Evolutionary conservation across 805 yeast genomes (phyloP), one percentile per base, ranked within the genome.

Genomic region (Candida tallmaniae): DNA sequence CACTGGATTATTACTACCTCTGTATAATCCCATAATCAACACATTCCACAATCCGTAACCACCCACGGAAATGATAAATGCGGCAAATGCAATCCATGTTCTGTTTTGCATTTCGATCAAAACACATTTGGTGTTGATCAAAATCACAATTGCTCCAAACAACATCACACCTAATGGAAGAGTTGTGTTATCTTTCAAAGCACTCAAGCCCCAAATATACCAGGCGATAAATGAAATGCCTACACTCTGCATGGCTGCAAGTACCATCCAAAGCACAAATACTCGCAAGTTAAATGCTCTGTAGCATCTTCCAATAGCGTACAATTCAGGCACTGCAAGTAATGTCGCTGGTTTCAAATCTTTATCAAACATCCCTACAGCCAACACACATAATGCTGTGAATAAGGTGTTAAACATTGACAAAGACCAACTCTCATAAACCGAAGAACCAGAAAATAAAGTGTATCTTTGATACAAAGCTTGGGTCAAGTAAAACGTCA

Each of bases 351-450:
- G 95, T 31, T 78, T 71, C 53, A 93, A 68, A 51, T 93, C 99
- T 52, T 83, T 83, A 49, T 90, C 96, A 58, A 93, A 83, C 78
- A 89, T 85, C n/a, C 99, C 99, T 34, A 93, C 68, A 50, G 94
- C 83, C 24, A 93, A 58, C 2, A 93, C 97, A 0, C 96, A 89
- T 32, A 93, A 65, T 0, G 96, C 86, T 0, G 98, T 90, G 63
- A 93, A 94, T 41, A 93, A 69, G 0, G 98, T 94, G 56, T 93
- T 94, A 66, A 84, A 93, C 97, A 94, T 89, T 0, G 97, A 85
- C 40, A 93, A 69, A 2, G 97, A 89, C 96, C 97, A 89, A 26
- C 90, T 81, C 53, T 94, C 98, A 58, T 86, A 93, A 46, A 90
- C 58, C 0, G 97, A 87, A 0, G 96, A 80, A 2, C 98, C 98